phyloP scores from a whole-genome alignment of 176 grass and related monocot species.

The Carex cristatella region DNA sequence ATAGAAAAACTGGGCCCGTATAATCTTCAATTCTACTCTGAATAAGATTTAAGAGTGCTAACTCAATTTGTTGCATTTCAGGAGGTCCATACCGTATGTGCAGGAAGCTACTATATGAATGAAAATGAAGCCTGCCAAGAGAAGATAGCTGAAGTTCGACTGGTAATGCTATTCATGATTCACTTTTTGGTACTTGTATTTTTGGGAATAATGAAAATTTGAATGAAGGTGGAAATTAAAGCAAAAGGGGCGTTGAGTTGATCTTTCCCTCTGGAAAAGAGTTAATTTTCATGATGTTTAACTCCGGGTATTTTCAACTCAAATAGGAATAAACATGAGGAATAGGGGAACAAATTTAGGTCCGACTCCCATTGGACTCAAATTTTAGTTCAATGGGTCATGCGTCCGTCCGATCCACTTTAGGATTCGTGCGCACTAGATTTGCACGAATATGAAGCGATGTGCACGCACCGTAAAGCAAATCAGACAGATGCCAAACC shows the following conservation, averaged over 20 bases:
- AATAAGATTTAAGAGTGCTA: neutral
- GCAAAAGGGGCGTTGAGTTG: neutral
- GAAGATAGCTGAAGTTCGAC: slow-evolving; percentile 41
- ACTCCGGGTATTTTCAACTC: neutral
- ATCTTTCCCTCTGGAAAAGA: too few relatives aligned
- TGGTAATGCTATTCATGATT: slow-evolving; percentile 32
- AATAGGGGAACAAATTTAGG: neutral
- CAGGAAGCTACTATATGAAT: slow-evolving; percentile 50
- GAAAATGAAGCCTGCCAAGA: slow-evolving; percentile 35
- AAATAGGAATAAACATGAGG: neutral
- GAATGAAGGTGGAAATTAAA: neutral
- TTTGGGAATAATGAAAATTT: neutral
- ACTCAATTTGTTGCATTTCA: slow-evolving; percentile 27
- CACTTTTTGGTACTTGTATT: neutral
- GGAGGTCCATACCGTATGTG: slow-evolving; percentile 51
- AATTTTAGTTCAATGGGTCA: too few relatives aligned
- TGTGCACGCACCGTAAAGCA: too few relatives aligned
- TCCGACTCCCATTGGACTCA: too few relatives aligned
- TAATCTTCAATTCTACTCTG: neutral
- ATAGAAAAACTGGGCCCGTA: neutral
- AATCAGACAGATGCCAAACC: too few relatives aligned
- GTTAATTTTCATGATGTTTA: neutral
- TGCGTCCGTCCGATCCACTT: too few relatives aligned
- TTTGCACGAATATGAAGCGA: too few relatives aligned
- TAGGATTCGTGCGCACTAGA: too few relatives aligned